A percentile compares a stretch with the other conserved stretches of the same genome.
Evolutionary conservation across 2,329 filamentous ascomycete species (phyloP).

Genomic region (Phyllosticta capitalensis): DNA sequence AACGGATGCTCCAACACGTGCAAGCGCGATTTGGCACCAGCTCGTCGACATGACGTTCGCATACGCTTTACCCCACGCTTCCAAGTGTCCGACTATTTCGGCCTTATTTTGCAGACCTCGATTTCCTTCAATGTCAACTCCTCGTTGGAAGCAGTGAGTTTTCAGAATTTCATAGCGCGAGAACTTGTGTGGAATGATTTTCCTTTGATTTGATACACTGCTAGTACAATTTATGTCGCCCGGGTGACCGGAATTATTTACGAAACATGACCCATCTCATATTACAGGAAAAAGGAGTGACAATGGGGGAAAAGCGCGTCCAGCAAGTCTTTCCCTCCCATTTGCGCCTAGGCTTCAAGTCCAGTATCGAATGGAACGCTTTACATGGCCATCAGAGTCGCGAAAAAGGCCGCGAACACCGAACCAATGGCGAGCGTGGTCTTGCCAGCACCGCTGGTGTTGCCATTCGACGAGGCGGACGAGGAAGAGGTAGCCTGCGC

Average conservation of each 20-base stretch:
- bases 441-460: constrained; percentile 1
- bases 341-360: neutral
- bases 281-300: neutral
- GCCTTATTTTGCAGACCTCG: neutral
- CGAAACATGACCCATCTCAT: neutral
- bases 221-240: neutral
- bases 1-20: neutral
- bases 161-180: neutral
- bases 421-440: constrained; percentile 8
- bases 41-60: neutral
- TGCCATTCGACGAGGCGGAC: neutral
- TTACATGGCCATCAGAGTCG: constrained; percentile 6
- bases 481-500: constrained; percentile 17
- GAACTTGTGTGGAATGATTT: neutral
- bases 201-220: neutral
- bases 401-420: constrained; percentile 1
- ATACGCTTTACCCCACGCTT: neutral
- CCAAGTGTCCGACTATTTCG: neutral
- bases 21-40: neutral
- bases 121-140: too few species aligned
- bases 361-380: neutral
- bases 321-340: neutral
- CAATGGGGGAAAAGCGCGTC: neutral
- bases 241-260: neutral
- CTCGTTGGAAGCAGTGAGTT: too few species aligned